Conservation (phyloP, 225 moss, liverwort and hornwort genomes). For the Polytrichum formosum region DNA sequence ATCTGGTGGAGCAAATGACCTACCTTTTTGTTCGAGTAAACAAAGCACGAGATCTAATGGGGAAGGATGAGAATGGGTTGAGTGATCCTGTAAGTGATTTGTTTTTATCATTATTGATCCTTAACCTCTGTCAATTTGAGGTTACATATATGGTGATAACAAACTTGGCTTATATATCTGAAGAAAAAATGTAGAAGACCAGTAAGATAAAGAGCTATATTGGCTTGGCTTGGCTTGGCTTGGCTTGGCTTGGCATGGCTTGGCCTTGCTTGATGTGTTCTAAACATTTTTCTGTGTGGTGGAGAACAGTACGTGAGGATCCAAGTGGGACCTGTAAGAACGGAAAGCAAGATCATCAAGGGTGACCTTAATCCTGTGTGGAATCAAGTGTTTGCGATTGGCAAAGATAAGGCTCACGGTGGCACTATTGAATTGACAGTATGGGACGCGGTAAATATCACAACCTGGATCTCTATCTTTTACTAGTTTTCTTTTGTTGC, state of each 20-base stretch:
- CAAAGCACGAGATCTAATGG: conserved; percentile 65
- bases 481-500: not conserved
- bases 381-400: conserved; percentile 89
- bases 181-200: not conserved
- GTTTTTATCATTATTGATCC: not conserved
- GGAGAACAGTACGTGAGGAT: conserved; percentile 76
- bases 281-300: not conserved
- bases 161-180: not conserved
- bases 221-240: not conserved
- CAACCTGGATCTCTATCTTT: not conserved
- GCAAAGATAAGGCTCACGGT: conserved; percentile 82
- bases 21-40: conserved; percentile 77
- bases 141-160: not conserved
- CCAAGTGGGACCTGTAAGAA: conserved; percentile 60
- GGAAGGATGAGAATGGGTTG: conserved; percentile 61
- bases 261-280: not conserved
- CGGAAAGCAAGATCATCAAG: conserved; percentile 62
- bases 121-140: not conserved
- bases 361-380: conserved; percentile 81
- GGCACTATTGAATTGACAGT: conserved; percentile 69
- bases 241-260: not conserved
- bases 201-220: not conserved
- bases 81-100: conserved; percentile 73
- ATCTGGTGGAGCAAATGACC: conserved; percentile 85
- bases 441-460: conserved; percentile 74